Base-by-base conservation (phyloP, 495 filamentous ascomycete species). In the Penicillium dipodomyicola region DNA sequence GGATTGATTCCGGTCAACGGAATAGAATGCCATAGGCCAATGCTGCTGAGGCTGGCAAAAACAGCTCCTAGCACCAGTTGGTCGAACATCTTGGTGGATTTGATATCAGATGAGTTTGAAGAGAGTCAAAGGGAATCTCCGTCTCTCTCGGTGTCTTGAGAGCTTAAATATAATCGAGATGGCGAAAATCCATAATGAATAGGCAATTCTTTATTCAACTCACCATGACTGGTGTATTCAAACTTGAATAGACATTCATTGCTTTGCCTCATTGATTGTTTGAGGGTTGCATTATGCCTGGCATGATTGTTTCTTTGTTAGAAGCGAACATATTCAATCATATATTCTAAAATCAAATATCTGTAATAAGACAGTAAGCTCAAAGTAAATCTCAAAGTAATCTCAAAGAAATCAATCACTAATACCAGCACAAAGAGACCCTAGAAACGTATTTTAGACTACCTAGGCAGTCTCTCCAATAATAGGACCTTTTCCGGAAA, bases 171-270 rank as follows among this genome's bases (percentile, higher is more conserved):
- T 43, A 43, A 22, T 7, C 12, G 25, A 23, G 11, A 14, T 7
- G 22, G 14, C 25, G 4, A 27, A 25, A 5, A 11, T 33, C 15
- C 40, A 20, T 29, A 48, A 48, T 40, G 49, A 40, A 25, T 4
- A 52, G 2, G 15, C 15, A 41, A 11, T 7, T 40, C 35, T 52
- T 52, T 52, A 23, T 52, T 19, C 14, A 14, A 20, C n/a, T 4
- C 27, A 19, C 5, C 0, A 17, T 19, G 45, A n/a, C 11, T 5
- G 14, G 11, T 25, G 19, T 22, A 49, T 27, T 32, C 46, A 49
- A 49, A 49, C 46, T 33, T 33, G 46, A 49, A 49, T 49, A 33
- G 33, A 29, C 23, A 29, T 25, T 29, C 22, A n/a, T 23, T 42
- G 10, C 25, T 29, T 9, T 37, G 14, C 0, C 29, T 30, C 29